Percentiles rank a stretch among this genome's conserved stretches.
Evolutionary conservation across 1,284 basidiomycete species (phyloP).

Genomic region (Cutaneotrichosporon sp.): DNA sequence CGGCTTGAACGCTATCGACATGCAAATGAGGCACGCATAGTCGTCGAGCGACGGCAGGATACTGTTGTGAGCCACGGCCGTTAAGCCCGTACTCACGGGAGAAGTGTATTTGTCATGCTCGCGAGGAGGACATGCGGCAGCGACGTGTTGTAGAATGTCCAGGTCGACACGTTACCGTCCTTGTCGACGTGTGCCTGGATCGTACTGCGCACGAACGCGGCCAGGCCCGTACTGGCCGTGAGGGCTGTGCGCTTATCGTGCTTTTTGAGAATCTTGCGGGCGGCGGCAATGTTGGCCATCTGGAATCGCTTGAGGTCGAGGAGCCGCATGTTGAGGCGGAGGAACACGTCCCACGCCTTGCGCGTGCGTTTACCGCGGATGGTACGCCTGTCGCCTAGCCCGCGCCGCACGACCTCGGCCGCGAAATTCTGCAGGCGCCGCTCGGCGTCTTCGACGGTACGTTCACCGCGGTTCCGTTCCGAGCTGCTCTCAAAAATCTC

Average conservation of each 20-base stretch:
- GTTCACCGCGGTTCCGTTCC: constrained; percentile 71
- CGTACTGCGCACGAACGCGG: constrained; percentile 44
- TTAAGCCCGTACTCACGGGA: constrained; percentile 53
- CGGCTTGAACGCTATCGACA: constrained; percentile 78
- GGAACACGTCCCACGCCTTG: constrained; percentile 68
- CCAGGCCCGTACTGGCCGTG: constrained; percentile 51
- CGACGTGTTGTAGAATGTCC: constrained; percentile 53
- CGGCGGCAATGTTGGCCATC: constrained; percentile 79
- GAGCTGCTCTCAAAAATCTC: constrained; percentile 77
- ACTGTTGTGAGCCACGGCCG: constrained; percentile 13
- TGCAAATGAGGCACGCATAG: constrained; percentile 64
- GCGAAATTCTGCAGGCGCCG: constrained; percentile 65
- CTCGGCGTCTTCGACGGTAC: constrained; percentile 68
- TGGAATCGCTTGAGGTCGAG: constrained; percentile 86
- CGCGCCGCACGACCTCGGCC: constrained; percentile 59
- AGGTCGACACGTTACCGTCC: constrained; percentile 42
- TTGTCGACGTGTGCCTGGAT: constrained; percentile 32
- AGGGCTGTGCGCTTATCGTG: constrained; percentile 72
- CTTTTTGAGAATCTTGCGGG: constrained; percentile 87
- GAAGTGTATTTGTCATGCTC: constrained; percentile 73
- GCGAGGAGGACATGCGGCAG: constrained; percentile 77
- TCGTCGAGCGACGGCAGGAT: constrained; percentile 59
- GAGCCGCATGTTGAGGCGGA: constrained; percentile 74
- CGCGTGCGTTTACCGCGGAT: constrained; percentile 62
- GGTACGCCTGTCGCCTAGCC: constrained; percentile 57